These are phyloP conservation scores for Aphanomyces cochlioides DNA, from an alignment of 352 stramenopile species.

Conservation along the genomic window DNA sequence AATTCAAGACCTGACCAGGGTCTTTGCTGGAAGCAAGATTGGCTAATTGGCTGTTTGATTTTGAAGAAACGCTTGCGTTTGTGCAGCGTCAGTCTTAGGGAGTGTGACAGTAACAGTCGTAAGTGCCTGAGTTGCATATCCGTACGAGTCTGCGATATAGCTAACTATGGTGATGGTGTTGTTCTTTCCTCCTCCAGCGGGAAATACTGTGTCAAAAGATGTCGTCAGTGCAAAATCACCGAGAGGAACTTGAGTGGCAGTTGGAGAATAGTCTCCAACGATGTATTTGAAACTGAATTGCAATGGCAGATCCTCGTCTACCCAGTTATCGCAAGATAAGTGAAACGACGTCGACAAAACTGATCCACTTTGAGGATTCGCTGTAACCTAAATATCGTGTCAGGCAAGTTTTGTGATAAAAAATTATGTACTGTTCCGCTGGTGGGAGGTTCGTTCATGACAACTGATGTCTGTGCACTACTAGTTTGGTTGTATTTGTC, in stretches of 20 bases:
- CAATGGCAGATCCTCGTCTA: slow-evolving; percentile 59
- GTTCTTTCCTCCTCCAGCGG: slow-evolving; percentile 52
- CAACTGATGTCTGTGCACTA: slow-evolving; percentile 44
- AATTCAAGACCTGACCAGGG: slow-evolving; percentile 55
- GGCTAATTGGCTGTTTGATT: slow-evolving; percentile 4
- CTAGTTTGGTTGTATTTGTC: slow-evolving; percentile 44
- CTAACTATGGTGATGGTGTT: slow-evolving; percentile 57
- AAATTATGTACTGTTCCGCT: slow-evolving; percentile 37
- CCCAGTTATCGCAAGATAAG: slow-evolving; percentile 51
- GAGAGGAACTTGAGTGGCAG: slow-evolving; percentile 49
- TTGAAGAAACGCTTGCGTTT: not conserved
- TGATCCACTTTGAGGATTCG: slow-evolving; percentile 44
- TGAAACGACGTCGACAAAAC: slow-evolving; percentile 54
- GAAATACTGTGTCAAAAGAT: slow-evolving; percentile 49
- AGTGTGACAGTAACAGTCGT: slow-evolving; percentile 33
- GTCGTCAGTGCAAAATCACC: slow-evolving; percentile 51
- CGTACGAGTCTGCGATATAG: slow-evolving; percentile 57
- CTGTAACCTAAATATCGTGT: slow-evolving; percentile 31
- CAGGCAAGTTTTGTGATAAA: not conserved
- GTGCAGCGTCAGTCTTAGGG: not conserved
- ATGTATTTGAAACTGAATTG: slow-evolving; percentile 78
- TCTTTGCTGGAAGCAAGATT: slow-evolving; percentile 32
- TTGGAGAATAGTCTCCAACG: slow-evolving; percentile 46
- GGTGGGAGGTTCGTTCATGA: slow-evolving; percentile 49
- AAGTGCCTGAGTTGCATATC: slow-evolving; percentile 45